Conservation (phyloP, 805 yeast species). For the Kluyveromyces starmeri region DNA sequence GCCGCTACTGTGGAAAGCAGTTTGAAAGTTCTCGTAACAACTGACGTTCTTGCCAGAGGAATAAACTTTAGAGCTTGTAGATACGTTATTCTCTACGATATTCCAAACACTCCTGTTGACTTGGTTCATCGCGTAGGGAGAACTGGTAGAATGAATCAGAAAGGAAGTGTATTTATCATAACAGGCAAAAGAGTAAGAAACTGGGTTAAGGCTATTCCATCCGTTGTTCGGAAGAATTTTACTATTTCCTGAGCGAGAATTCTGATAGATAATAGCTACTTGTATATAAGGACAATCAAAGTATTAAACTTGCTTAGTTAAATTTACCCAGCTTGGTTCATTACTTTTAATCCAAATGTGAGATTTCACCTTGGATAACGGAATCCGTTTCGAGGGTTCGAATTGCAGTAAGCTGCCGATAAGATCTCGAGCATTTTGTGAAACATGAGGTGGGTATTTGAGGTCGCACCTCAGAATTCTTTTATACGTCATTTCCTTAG, state of each 20-base stretch:
- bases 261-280: not conserved
- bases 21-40: constrained; percentile 69
- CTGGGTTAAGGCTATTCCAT: constrained; percentile 77
- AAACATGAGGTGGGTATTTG: constrained; percentile 59
- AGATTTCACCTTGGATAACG: constrained; percentile 47
- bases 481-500: constrained; percentile 68
- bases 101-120: constrained; percentile 79
- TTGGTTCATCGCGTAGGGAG: constrained; percentile 88
- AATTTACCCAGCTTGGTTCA: constrained; percentile 46
- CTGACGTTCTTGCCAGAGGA: constrained; percentile 88
- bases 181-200: constrained; percentile 59
- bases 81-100: constrained; percentile 75
- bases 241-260: constrained; percentile 21
- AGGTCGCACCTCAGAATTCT: constrained; percentile 74
- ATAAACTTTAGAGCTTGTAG: constrained; percentile 74
- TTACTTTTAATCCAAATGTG: constrained; percentile 84
- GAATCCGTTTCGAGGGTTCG: constrained; percentile 58
- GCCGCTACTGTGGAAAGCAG: constrained; percentile 11
- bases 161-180: constrained; percentile 80
- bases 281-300: constrained; percentile 3
- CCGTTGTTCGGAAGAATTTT: constrained; percentile 46
- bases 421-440: constrained; percentile 68
- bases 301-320: constrained; percentile 4
- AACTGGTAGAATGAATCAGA: constrained; percentile 85
- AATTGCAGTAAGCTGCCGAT: constrained; percentile 55